Conservation (phyloP, 371 early-diverging fungal species). For the Mucor circinelloides region DNA sequence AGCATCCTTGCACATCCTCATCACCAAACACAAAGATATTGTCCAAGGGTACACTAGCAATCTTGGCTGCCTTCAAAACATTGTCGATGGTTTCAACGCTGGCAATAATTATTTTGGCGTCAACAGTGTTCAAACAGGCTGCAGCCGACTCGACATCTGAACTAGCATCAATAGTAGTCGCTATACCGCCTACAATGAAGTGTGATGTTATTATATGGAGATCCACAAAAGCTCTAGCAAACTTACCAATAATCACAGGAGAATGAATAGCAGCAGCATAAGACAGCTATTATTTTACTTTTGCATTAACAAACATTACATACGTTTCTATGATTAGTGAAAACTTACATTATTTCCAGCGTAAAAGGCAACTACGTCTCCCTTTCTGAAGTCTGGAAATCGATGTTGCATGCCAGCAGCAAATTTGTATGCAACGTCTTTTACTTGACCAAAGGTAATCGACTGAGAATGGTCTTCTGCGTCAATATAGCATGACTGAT, state of each 20-base stretch:
- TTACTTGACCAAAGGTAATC: slow-evolving; percentile 6
- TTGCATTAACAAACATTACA: background rate
- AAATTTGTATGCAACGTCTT: background rate
- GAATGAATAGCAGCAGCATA: background rate
- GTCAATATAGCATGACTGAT: slow-evolving; percentile 1
- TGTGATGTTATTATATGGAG: background rate
- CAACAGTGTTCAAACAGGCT: slow-evolving; percentile 61
- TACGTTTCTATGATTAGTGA: background rate
- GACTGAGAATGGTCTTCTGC: background rate
- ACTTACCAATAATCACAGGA: slow-evolving; percentile 20
- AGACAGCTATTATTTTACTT: background rate
- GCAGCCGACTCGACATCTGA: slow-evolving; percentile 60
- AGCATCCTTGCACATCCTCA: slow-evolving; percentile 14
- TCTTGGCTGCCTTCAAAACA: slow-evolving; percentile 51
- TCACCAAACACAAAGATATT: slow-evolving; percentile 58
- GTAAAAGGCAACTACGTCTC: slow-evolving; percentile 65
- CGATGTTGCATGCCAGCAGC: slow-evolving; percentile 2
- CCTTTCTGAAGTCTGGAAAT: slow-evolving; percentile 40
- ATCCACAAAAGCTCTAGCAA: background rate
- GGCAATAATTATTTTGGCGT: slow-evolving; percentile 40
- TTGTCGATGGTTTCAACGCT: slow-evolving; percentile 35
- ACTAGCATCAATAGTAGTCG: slow-evolving; percentile 59
- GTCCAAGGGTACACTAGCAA: slow-evolving; percentile 45
- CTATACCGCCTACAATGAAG: slow-evolving; percentile 52
- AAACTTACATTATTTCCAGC: slow-evolving; percentile 52